These are phyloP conservation scores for Haematococcus sp. DNA, from an alignment of 139 green algal genomes.

Conservation along the genomic window DNA sequence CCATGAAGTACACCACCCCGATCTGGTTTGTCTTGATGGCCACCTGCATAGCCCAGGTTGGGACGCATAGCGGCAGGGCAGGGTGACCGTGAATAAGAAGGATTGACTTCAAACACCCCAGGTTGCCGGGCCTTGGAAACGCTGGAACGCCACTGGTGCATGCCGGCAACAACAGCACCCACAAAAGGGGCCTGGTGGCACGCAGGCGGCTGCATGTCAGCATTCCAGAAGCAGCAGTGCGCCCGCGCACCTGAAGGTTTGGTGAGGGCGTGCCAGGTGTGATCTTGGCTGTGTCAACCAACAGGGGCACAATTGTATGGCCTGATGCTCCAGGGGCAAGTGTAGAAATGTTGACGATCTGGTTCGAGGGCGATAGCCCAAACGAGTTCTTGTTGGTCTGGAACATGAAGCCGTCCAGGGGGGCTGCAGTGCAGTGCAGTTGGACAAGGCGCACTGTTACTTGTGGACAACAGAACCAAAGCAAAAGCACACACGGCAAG, in stretches of 20 bases:
- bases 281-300: constrained; percentile 49
- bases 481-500: not conserved
- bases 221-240: too few relatives aligned
- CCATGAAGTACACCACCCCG: constrained; percentile 88
- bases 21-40: constrained; percentile 51
- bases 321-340: constrained; percentile 45
- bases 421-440: not conserved
- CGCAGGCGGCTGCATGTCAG: too few relatives aligned
- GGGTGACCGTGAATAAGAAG: not conserved
- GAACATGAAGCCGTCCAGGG: constrained; percentile 90
- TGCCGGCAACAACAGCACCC: not conserved
- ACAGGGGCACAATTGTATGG: constrained; percentile 42
- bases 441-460: too few relatives aligned
- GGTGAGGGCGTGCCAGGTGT: constrained; percentile 17
- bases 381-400: constrained; percentile 94
- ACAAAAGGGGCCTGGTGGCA: too few relatives aligned
- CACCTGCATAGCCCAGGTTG: constrained; percentile 29
- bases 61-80: not conserved
- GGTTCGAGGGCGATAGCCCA: constrained; percentile 69
- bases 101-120: too few relatives aligned
- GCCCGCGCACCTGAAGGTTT: constrained; percentile 46
- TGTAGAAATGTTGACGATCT: constrained; percentile 32
- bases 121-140: not conserved
- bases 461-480: too few relatives aligned
- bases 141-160: not conserved